A percentile compares a stretch with the other conserved stretches of the same genome.
phyloP scores from a whole-genome alignment of 495 filamentous ascomycete species.

The Baudoinia panamericana region DNA sequence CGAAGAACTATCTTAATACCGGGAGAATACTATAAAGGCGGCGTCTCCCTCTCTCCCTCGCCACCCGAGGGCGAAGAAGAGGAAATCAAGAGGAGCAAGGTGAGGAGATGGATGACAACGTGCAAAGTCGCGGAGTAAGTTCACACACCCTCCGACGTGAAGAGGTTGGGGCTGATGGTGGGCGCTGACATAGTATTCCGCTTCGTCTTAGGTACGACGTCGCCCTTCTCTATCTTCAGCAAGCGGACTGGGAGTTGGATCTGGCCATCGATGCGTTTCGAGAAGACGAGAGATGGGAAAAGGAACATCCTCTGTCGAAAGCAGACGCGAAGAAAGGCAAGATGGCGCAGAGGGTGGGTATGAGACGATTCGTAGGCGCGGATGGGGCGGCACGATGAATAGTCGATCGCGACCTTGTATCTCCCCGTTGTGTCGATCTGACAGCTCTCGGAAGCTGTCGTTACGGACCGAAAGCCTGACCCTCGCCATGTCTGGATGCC shows the following conservation, averaged over 20 bases:
- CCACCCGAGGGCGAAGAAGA: slow-evolving; percentile 58
- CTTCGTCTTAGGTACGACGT: slow-evolving; percentile 46
- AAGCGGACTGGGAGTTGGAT: slow-evolving; percentile 50
- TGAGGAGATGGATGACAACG: slow-evolving; percentile 57
- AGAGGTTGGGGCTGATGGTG: slow-evolving; percentile 20
- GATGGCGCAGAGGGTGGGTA: slow-evolving; percentile 15
- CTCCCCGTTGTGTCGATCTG: too few relatives aligned
- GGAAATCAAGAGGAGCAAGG: slow-evolving; percentile 47
- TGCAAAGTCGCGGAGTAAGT: slow-evolving; percentile 55
- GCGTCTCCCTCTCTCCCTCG: slow-evolving; percentile 47
- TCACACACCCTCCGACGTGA: slow-evolving; percentile 4
- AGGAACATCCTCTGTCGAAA: slow-evolving; percentile 44
- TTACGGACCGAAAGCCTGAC: too few relatives aligned
- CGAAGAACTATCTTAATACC: slow-evolving; percentile 57
- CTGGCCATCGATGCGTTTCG: slow-evolving; percentile 45
- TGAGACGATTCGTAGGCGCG: slow-evolving; percentile 20
- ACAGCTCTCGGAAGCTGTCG: too few relatives aligned
- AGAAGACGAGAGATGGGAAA: slow-evolving; percentile 61
- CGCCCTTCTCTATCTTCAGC: slow-evolving; percentile 55
- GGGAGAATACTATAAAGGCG: slow-evolving; percentile 47
- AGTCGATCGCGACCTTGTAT: too few relatives aligned
- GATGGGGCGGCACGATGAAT: too few relatives aligned
- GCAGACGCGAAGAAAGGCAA: slow-evolving; percentile 29
- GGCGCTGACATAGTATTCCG: slow-evolving; percentile 25
- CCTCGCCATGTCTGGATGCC: too few relatives aligned